Conservation (phyloP, 208 protist species). For the Leishmania guyanensis region DNA sequence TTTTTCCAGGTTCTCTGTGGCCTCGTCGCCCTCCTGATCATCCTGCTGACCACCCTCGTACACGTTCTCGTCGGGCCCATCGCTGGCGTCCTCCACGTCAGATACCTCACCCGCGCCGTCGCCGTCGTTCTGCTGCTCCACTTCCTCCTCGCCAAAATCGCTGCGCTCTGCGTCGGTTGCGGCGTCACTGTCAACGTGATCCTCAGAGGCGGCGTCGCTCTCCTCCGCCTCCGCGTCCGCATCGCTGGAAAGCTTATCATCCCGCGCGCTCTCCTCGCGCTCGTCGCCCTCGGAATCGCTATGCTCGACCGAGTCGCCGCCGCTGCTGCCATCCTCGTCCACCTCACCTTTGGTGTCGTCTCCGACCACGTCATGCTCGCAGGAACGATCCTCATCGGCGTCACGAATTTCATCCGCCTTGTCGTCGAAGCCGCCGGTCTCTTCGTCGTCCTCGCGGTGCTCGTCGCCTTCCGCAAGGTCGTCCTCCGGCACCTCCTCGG, state of each 20-base stretch:
- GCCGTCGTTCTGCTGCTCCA: constrained; percentile 30
- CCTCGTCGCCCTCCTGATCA: constrained; percentile 76
- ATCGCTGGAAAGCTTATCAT: constrained; percentile 43
- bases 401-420: constrained; percentile 84
- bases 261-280: constrained; percentile 41
- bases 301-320: constrained; percentile 36
- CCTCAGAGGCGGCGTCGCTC: constrained; percentile 38
- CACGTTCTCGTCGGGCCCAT: constrained; percentile 80
- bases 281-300: constrained; percentile 77
- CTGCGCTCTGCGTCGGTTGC: constrained; percentile 36
- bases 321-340: constrained; percentile 38
- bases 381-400: constrained; percentile 65
- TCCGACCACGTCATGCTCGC: constrained; percentile 76
- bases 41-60: constrained; percentile 84
- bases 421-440: constrained; percentile 87
- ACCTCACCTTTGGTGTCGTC: constrained; percentile 55
- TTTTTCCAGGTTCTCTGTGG: constrained; percentile 64
- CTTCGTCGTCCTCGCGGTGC: constrained; percentile 53
- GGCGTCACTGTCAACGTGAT: constrained; percentile 47
- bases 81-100: constrained; percentile 47
- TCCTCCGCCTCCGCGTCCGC: constrained; percentile 42
- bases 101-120: constrained; percentile 37
- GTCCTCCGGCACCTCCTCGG: constrained; percentile 87
- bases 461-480: constrained; percentile 59
- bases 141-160: constrained; percentile 43